Evolutionary conservation across 1,284 basidiomycete genomes (phyloP).

Genomic region (Marasmius fiardii): DNA sequence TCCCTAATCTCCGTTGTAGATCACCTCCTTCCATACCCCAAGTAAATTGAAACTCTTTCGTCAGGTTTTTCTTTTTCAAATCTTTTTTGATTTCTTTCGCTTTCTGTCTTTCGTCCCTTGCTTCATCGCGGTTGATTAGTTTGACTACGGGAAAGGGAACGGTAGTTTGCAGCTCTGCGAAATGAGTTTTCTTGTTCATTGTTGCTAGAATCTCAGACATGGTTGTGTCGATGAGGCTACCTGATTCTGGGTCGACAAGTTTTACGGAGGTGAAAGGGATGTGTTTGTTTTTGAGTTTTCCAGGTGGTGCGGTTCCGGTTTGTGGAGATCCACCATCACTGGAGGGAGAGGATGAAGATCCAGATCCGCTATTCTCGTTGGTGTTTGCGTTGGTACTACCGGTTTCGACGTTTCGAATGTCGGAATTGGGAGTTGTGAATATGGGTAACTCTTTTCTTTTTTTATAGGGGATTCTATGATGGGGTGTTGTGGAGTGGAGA

Average conservation of each 20-base stretch:
- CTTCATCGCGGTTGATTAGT: constrained; percentile 38
- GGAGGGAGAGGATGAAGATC: too few relatives aligned
- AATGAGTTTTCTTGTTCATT: constrained; percentile 35
- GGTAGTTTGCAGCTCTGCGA: constrained; percentile 48
- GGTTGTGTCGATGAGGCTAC: constrained; percentile 33
- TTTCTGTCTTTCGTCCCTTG: constrained; percentile 31
- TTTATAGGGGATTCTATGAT: too few relatives aligned
- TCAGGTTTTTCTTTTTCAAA: constrained; percentile 30
- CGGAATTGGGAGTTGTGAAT: too few relatives aligned
- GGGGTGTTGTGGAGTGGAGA: too few relatives aligned
- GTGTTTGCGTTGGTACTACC: too few relatives aligned
- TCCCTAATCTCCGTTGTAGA: constrained; percentile 63
- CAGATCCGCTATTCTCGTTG: too few relatives aligned
- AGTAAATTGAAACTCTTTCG: constrained; percentile 74
- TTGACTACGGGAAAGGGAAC: constrained; percentile 51
- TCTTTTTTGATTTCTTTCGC: constrained; percentile 30
- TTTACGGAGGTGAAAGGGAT: constrained; percentile 41
- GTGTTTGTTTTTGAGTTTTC: constrained; percentile 20
- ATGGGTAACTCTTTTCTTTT: too few relatives aligned
- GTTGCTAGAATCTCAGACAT: constrained; percentile 37
- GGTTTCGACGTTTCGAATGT: too few relatives aligned
- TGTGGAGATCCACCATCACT: too few relatives aligned
- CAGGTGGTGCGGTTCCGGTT: neutral
- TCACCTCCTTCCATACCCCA: constrained; percentile 66
- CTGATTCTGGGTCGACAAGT: constrained; percentile 46